These are phyloP conservation scores for Vitis rupestris DNA, from an alignment of 164 flowering plant genomes.

Conservation along the genomic window DNA sequence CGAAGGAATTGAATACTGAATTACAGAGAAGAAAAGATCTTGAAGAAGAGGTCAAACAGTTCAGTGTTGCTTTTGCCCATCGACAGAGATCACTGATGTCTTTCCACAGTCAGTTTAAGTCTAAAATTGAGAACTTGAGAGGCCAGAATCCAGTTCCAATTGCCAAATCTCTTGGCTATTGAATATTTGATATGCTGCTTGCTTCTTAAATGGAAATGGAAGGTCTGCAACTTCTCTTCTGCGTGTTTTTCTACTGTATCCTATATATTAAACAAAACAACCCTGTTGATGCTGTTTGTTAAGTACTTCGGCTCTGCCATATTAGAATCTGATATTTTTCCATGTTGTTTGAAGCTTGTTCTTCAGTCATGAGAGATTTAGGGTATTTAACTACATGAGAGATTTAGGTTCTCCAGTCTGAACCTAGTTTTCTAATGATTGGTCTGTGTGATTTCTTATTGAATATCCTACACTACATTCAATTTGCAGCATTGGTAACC, in stretches of 20 bases:
- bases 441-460: too few relatives aligned
- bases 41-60: constrained; percentile 60
- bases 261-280: background rate
- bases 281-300: background rate
- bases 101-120: constrained; percentile 56
- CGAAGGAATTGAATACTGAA: constrained; percentile 49
- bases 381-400: background rate
- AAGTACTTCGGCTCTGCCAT: background rate
- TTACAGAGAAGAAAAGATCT: constrained; percentile 52
- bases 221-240: background rate
- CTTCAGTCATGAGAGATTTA: background rate
- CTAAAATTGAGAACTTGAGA: constrained; percentile 52
- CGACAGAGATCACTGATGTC: constrained; percentile 53
- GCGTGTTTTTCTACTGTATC: background rate
- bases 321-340: background rate
- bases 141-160: constrained; percentile 31
- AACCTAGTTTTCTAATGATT: too few relatives aligned
- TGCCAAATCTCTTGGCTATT: constrained; percentile 41
- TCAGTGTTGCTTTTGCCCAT: constrained; percentile 53
- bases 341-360: background rate
- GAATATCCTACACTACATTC: too few relatives aligned
- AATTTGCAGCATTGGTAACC: background rate
- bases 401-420: too few relatives aligned
- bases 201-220: background rate
- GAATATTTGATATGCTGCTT: constrained; percentile 1